A percentile compares a stretch with the other conserved stretches of the same genome.
These are phyloP conservation scores for Letharia lupina DNA, from an alignment of 495 filamentous ascomycete species.

Conservation along the genomic window DNA sequence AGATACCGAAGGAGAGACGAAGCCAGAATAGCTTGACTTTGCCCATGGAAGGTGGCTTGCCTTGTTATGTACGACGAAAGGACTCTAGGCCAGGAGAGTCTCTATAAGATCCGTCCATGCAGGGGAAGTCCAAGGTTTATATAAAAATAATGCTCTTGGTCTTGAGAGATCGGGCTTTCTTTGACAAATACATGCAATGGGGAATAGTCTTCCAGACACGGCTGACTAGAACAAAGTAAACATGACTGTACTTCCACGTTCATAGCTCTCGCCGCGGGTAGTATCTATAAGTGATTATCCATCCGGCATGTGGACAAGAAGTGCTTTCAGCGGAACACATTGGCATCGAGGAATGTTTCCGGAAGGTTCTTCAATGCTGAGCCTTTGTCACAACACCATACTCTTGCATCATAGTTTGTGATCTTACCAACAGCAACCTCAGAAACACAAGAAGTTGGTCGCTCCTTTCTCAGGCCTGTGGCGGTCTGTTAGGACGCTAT, in stretches of 20 bases:
- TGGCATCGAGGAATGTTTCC: background rate
- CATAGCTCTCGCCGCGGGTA: background rate
- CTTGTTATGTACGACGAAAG: slow-evolving; percentile 24
- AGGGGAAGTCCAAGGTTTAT: background rate
- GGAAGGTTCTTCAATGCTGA: background rate
- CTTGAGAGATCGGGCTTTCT: background rate
- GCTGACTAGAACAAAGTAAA: background rate
- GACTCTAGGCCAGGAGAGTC: background rate
- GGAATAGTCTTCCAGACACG: background rate
- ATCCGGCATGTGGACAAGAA: background rate
- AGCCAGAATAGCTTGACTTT: slow-evolving; percentile 51
- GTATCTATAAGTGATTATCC: background rate
- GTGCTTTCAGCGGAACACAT: background rate
- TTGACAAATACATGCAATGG: background rate
- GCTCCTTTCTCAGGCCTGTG: background rate
- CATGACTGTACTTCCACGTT: background rate
- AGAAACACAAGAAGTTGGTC: background rate
- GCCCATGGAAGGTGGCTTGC: slow-evolving; percentile 53
- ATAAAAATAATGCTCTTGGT: background rate
- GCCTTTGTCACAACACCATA: background rate
- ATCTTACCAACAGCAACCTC: background rate
- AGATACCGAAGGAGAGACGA: slow-evolving; percentile 33
- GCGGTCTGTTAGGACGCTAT: background rate
- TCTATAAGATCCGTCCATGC: background rate
- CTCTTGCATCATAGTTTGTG: background rate